These are phyloP conservation scores for Taphrina sp. DNA, from an alignment of 1,139 yeast species.

Conservation along the genomic window DNA sequence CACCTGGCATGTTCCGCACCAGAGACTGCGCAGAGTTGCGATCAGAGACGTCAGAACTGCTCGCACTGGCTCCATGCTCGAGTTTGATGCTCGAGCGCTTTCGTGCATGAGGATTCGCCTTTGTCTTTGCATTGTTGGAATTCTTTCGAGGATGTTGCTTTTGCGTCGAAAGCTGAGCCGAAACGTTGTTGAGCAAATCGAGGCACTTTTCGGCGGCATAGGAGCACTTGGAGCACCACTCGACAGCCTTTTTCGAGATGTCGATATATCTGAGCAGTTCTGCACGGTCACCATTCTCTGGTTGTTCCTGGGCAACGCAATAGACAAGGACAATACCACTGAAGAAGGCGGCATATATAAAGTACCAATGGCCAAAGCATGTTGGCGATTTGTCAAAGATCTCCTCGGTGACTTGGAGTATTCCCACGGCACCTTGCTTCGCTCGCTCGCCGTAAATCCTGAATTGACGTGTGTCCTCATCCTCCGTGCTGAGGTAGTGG, in stretches of 20 bases:
- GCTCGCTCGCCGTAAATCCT: slow-evolving; percentile 70
- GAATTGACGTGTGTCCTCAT: slow-evolving; percentile 59
- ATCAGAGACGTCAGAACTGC: no score
- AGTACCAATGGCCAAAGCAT: slow-evolving; percentile 90
- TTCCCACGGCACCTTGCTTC: slow-evolving; percentile 71
- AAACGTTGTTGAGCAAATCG: slow-evolving; percentile 41
- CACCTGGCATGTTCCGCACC: no score
- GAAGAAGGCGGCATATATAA: slow-evolving; percentile 86
- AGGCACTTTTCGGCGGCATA: slow-evolving; percentile 37
- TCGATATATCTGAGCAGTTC: slow-evolving; percentile 23
- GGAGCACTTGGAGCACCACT: slow-evolving; percentile 13
- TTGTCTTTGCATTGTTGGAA: no score
- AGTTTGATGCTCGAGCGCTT: no score
- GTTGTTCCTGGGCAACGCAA: slow-evolving; percentile 49
- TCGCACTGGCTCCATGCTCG: no score
- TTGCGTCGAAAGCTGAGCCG: slow-evolving; percentile 37
- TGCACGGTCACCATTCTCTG: slow-evolving; percentile 10
- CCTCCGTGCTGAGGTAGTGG: slow-evolving; percentile 66
- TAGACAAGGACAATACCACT: slow-evolving; percentile 84
- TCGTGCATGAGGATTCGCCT: no score
- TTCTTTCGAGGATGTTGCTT: no score
- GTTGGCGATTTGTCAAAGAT: slow-evolving; percentile 71
- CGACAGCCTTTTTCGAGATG: slow-evolving; percentile 24
- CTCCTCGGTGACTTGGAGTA: slow-evolving; percentile 77
- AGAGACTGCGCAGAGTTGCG: no score